Evolutionary conservation across 202 grass and related monocot genomes (phyloP), one percentile per base, ranked within the genome.

Genomic region (Elaeis oleifera): DNA sequence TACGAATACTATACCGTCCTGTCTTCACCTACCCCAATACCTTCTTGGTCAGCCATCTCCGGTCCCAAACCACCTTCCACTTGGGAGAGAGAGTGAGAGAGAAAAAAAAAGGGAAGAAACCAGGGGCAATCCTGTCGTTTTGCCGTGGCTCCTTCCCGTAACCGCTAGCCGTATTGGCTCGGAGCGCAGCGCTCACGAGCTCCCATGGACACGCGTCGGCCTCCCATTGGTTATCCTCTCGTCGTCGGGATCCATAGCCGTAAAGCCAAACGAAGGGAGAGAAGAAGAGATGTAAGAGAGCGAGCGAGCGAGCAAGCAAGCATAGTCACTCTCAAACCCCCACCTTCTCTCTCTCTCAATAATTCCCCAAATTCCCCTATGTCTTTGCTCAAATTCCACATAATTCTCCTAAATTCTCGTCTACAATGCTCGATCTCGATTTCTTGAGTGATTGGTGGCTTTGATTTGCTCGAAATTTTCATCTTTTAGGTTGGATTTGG

Each of bases 61-160:
- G 36, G 36, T 44, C 11, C 36, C 13, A 44, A 44, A 3, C 36
- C 36, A 44, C 36, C 36, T 44, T 5, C 36, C 8, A 14, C 1
- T 13, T 44, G 0, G 13, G 6, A 13, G 20, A 20, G 20, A 20
- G 20, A 20, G 20, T 0, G 20, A 20, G 20, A 20, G 20, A 20
- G 20, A 20, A 8, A 39, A 44, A 44, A 44, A 1, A 13, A 3
- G 0, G 4, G 26, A 14, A 44, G 13, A 44, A 44, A 44, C 14
- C 27, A 25, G 57, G 67, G 84, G 56, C n/a, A 77, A 0, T 18
- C 17, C 16, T 16, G 79, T 88, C 76, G 70, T 76, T 77, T 74
- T 44, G 36, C 9, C 36, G 36, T 44, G 9, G 1, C 36, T 2
- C 36, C 17, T 6, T 4, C 0, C 5, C 17, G 11, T 52, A 49